These are phyloP conservation scores for Williopsis jadinii DNA, from an alignment of 1,139 yeast genomes.

Conservation along the genomic window DNA sequence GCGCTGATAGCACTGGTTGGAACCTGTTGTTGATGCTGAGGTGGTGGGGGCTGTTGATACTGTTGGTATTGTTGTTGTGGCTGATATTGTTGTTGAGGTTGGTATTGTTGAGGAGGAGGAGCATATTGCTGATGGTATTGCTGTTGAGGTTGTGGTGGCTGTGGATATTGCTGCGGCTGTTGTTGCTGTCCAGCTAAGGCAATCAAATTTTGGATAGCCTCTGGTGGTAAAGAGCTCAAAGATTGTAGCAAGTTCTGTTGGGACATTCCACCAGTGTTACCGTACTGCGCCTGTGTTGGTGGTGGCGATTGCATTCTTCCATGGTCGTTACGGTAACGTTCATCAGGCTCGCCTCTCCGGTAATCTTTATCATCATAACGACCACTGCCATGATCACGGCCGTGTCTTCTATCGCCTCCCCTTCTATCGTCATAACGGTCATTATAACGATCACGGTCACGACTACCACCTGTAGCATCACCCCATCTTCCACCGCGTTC, in stretches of 20 bases:
- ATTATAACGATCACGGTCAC: background rate
- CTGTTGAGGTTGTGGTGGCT: background rate
- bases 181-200: slow-evolving; percentile 28
- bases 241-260: slow-evolving; percentile 24
- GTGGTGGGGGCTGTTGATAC: slow-evolving; percentile 8
- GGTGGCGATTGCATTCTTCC: slow-evolving; percentile 3
- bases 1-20: background rate
- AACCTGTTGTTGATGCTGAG: slow-evolving; percentile 9
- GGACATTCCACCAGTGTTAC: background rate
- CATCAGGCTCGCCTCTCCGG: background rate
- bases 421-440: slow-evolving; percentile 5
- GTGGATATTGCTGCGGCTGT: slow-evolving; percentile 13
- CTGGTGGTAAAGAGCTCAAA: slow-evolving; percentile 45
- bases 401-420: slow-evolving; percentile 1
- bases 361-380: slow-evolving; percentile 7
- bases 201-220: slow-evolving; percentile 42
- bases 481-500: background rate
- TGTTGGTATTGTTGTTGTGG: slow-evolving; percentile 6
- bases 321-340: slow-evolving; percentile 3
- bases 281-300: background rate
- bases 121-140: slow-evolving; percentile 3
- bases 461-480: background rate
- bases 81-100: slow-evolving; percentile 2
- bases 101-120: slow-evolving; percentile 6
- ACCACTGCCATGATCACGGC: background rate